A percentile compares a stretch with the other conserved stretches of the same genome.
These are phyloP conservation scores for Sporisorium sorghi DNA, from an alignment of 1,284 basidiomycete species.

Conservation along the genomic window DNA sequence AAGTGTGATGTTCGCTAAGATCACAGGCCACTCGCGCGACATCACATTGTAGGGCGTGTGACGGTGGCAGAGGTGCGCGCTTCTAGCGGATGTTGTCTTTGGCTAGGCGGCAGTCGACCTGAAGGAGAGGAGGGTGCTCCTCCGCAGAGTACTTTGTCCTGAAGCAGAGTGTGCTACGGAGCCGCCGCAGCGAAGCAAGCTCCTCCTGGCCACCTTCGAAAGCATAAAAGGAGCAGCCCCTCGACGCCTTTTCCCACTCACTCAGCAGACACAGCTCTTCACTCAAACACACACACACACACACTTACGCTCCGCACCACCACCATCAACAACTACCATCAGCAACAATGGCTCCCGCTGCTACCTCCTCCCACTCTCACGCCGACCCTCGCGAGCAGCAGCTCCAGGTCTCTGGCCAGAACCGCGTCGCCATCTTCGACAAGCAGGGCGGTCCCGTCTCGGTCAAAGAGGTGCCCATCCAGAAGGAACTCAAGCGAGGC, in stretches of 20 bases:
- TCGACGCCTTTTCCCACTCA: background rate
- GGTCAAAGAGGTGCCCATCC: slow-evolving; percentile 71
- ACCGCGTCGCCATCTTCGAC: slow-evolving; percentile 57
- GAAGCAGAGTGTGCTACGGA: background rate
- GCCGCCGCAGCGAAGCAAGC: background rate
- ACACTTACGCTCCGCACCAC: background rate
- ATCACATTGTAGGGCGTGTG: too few species aligned
- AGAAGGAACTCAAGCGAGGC: slow-evolving; percentile 78
- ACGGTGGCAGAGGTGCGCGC: background rate
- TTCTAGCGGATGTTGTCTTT: background rate
- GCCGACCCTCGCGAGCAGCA: slow-evolving; percentile 54
- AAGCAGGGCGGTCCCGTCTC: slow-evolving; percentile 58
- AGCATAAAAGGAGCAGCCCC: slow-evolving; percentile 5
- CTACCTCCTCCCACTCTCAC: slow-evolving; percentile 27
- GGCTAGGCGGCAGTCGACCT: background rate
- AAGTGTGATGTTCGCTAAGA: too few species aligned
- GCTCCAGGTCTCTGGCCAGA: slow-evolving; percentile 44
- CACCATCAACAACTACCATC: background rate
- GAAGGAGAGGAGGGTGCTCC: background rate
- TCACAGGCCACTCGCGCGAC: slow-evolving; percentile 10
- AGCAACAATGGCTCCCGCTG: slow-evolving; percentile 43
- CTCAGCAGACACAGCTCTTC: background rate
- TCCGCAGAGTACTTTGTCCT: slow-evolving; percentile 2
- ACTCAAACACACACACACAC: background rate
- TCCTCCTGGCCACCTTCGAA: background rate